Conservation (phyloP, 441 rosid genomes). For the Populus hybrid region DNA sequence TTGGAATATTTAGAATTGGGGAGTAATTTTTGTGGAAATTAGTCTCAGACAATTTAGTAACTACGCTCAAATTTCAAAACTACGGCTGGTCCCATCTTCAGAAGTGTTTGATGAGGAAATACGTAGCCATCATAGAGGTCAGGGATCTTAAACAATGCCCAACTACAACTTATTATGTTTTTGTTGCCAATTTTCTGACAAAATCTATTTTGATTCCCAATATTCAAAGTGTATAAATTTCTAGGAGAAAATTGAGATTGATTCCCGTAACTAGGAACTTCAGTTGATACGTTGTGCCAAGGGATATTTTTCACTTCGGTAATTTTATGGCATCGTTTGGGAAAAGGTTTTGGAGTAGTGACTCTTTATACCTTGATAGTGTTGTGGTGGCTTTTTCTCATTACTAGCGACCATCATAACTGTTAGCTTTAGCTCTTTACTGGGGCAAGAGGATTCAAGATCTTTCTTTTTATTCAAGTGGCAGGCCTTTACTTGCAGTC, state of each 20-base stretch:
- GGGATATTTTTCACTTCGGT: background rate
- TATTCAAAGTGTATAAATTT: background rate
- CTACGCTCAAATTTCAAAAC: background rate
- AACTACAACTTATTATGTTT: background rate
- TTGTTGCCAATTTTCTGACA: background rate
- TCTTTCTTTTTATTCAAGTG: conserved; percentile 1
- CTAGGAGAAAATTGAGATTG: background rate
- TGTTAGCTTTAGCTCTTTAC: conserved; percentile 3
- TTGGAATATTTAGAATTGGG: background rate
- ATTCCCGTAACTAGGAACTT: background rate
- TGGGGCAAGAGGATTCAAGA: background rate
- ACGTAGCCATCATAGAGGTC: background rate
- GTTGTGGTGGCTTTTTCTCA: background rate
- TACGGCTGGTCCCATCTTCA: background rate
- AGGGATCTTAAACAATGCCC: background rate
- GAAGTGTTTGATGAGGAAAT: background rate
- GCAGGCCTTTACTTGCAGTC: conserved; percentile 6
- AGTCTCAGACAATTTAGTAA: too few relatives aligned
- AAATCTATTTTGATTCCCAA: background rate
- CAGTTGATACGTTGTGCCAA: background rate
- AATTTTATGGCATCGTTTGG: background rate
- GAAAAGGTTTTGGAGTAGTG: background rate
- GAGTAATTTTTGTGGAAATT: background rate
- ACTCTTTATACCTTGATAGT: background rate
- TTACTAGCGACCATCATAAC: conserved; percentile 10